Evolutionary conservation across 2,329 filamentous ascomycete genomes (phyloP), one percentile per base, ranked within the genome.

Genomic region (Escovopsis sp.): DNA sequence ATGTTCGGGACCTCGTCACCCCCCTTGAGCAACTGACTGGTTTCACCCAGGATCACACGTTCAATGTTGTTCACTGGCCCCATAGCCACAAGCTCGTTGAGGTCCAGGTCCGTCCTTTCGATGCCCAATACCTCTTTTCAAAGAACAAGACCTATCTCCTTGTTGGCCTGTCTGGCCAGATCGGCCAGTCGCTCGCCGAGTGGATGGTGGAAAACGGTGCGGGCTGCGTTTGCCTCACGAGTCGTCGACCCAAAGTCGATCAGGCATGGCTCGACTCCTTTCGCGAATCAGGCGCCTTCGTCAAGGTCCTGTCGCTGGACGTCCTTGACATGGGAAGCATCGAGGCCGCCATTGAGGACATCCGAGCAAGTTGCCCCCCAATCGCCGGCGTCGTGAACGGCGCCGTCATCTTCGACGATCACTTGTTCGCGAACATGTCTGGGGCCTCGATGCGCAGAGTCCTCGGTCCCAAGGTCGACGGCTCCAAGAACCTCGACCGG

Each of bases 341-440:
- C 4, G 7, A 10, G 7, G 11, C 9, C 1, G 43, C 49, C 20
- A 38, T 50, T 15, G 36, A 43, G 4, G 25, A 41, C 0, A 51
- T 61, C 6, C 37, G n/a, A 2, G 30, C 20, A 8, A 50, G 47
- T 1, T 48, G 57, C 43, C 60, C 60, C 0, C 54, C 56, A 0
- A 58, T 71, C 25, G 57, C 48, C 0, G 68, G 68, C 13, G 61
- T 69, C 1, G 56, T 54, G 1, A 57, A 69, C 32, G 67, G 57
- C 1, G 65, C 67, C 7, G 63, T 69, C 61, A 58, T 70, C 3
- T 53, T 71, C 0, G 43, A 51, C 2, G 65, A 70, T 43, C 43
- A 15, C 27, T 41, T 52, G 2, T 54, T 66, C 35, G 38, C 33
- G 2, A 51, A 55, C 20, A 57, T 56, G 55, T 44, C 45, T 25